A percentile compares a stretch with the other conserved stretches of the same genome.
Conservation (phyloP, 2,329 filamentous ascomycete species). For the Neopestalotiopsis sp. region DNA sequence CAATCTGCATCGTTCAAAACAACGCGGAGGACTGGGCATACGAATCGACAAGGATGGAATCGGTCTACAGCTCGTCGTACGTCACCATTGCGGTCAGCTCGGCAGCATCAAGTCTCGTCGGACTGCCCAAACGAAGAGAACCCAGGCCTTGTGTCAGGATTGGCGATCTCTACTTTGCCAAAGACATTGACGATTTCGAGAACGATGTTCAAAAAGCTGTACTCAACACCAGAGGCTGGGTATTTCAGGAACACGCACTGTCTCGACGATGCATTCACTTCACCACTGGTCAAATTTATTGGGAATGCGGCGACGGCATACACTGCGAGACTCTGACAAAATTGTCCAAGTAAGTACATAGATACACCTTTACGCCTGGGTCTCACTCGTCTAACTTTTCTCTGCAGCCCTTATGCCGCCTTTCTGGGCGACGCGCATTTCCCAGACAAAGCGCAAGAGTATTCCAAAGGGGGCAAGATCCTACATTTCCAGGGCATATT, state of each 20-base stretch:
- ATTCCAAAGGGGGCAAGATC: slow-evolving; percentile 10
- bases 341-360: slow-evolving; percentile 17
- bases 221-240: slow-evolving; percentile 32
- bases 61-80: slow-evolving; percentile 13
- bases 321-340: slow-evolving; percentile 18
- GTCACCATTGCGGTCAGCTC: slow-evolving; percentile 17
- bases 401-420: slow-evolving; percentile 9
- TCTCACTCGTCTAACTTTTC: not conserved
- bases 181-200: slow-evolving; percentile 28
- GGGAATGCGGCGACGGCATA: slow-evolving; percentile 27
- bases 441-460: not conserved
- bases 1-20: slow-evolving; percentile 23
- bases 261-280: slow-evolving; percentile 34
- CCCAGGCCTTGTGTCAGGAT: not conserved
- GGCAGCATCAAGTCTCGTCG: not conserved
- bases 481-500: slow-evolving; percentile 12
- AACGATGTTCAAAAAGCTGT: slow-evolving; percentile 25
- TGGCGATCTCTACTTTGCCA: slow-evolving; percentile 9
- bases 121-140: not conserved
- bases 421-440: slow-evolving; percentile 20
- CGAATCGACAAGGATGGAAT: slow-evolving; percentile 16
- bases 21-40: not conserved
- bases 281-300: slow-evolving; percentile 32
- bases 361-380: not conserved
- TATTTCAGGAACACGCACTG: slow-evolving; percentile 33